Conservation (phyloP, 768 basidiomycete species). For the Panaeolus cyanescens region DNA sequence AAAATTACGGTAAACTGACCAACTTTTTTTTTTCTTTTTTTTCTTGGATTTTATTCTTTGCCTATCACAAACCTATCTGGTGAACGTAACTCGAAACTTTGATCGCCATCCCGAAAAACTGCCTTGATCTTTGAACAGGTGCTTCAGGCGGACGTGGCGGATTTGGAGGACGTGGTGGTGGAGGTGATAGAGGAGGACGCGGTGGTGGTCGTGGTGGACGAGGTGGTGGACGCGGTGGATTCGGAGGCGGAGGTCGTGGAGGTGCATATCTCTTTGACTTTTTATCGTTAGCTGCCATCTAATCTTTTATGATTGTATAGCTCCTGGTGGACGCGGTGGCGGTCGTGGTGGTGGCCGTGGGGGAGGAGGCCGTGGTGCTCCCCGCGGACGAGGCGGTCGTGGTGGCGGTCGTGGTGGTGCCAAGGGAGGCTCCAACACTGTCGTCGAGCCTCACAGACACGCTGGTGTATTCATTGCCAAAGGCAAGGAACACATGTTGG, state of each 20-base stretch:
- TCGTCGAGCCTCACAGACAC: slow-evolving; percentile 95
- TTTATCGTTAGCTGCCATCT: not conserved
- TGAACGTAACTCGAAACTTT: not conserved
- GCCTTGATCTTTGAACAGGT: slow-evolving; percentile 25
- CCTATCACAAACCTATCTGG: not conserved
- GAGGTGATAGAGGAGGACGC: slow-evolving; percentile 38
- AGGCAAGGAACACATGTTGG: slow-evolving; percentile 95
- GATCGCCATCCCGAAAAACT: not conserved
- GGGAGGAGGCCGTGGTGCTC: slow-evolving; percentile 42
- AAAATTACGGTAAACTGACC: not conserved
- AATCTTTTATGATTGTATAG: slow-evolving; percentile 10
- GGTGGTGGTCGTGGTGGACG: slow-evolving; percentile 42
- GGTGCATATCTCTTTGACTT: slow-evolving; percentile 15
- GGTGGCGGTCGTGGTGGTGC: slow-evolving; percentile 73
- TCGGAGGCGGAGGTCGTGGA: slow-evolving; percentile 36
- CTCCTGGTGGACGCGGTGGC: slow-evolving; percentile 19
- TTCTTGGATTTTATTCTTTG: not conserved
- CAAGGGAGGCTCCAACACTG: slow-evolving; percentile 82
- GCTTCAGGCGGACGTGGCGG: slow-evolving; percentile 79
- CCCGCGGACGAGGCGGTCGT: slow-evolving; percentile 48
- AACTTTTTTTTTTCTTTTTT: not conserved
- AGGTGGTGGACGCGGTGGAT: slow-evolving; percentile 40
- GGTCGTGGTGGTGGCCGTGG: slow-evolving; percentile 39
- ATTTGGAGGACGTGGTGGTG: slow-evolving; percentile 54
- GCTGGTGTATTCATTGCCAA: slow-evolving; percentile 95